Evolutionary conservation across 2,329 filamentous ascomycete genomes (phyloP).

Genomic region (Chalara sp.): DNA sequence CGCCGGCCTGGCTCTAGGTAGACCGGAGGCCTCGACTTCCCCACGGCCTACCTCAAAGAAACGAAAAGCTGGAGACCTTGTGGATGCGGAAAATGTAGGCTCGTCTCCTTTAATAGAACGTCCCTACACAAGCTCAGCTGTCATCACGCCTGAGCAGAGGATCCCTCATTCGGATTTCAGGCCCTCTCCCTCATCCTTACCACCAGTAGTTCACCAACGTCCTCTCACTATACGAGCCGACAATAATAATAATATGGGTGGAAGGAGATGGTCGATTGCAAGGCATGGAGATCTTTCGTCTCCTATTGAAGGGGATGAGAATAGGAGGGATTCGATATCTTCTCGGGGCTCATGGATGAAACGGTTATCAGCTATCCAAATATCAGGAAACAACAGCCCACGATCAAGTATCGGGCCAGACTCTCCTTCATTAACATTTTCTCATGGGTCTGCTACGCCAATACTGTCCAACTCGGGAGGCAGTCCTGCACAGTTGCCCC

Average conservation of each 20-base stretch:
- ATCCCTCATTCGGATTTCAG: constrained; percentile 5
- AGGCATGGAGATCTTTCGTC: constrained; percentile 18
- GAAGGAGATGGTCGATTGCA: constrained; percentile 18
- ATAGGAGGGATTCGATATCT: constrained; percentile 46
- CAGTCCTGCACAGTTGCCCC: constrained; percentile 41
- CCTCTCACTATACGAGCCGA: constrained; percentile 17
- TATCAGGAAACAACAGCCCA: constrained; percentile 56
- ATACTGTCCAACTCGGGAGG: constrained; percentile 39
- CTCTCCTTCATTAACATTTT: constrained; percentile 58
- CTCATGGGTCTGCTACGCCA: constrained; percentile 59
- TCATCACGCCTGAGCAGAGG: constrained; percentile 13
- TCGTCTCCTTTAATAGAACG: constrained; percentile 18
- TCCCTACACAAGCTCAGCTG: constrained; percentile 23
- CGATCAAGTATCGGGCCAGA: constrained; percentile 60
- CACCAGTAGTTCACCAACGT: constrained; percentile 6
- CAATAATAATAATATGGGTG: constrained; percentile 13
- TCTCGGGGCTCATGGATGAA: constrained; percentile 67
- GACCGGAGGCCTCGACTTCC: constrained; percentile 20
- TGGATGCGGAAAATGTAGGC: constrained; percentile 16
- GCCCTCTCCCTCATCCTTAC: constrained; percentile 13
- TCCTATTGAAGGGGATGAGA: constrained; percentile 17
- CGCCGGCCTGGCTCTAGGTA: constrained; percentile 26
- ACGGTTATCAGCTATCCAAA: constrained; percentile 59
- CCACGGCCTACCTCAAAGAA: constrained; percentile 24
- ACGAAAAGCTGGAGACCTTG: constrained; percentile 19